Base-by-base conservation (phyloP, 2,329 filamentous ascomycete species). In the Penicillium oxalicum region DNA sequence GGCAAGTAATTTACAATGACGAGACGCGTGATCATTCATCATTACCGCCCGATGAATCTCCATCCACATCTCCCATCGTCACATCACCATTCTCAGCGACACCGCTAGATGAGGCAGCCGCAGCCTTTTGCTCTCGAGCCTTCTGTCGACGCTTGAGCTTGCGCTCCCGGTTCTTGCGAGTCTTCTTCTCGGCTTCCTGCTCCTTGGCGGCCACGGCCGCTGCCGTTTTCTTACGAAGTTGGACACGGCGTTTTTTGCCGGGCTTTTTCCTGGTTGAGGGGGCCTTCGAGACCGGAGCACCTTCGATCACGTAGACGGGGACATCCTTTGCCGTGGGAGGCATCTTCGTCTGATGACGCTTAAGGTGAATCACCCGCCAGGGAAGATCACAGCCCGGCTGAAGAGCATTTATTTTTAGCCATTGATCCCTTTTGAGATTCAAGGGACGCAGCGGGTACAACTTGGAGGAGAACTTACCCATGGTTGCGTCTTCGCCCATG, bases 181-280 rank as follows among this genome's bases (percentile, higher is more conserved):
- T 68, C 9, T 66, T 61, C 53, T 70, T 70, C 55, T 70, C 68
- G 1, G 67, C 67, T 9, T 69, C 68, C 0, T 50, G 58, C 49
- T 64, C 57, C 44, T 68, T 68, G 2, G 65, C 65, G 39, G 53
- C 53, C 40, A 64, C 54, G 6, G 64, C 64, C 5, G 59, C 59
- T 1, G 56, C 57, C 4, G 56, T 49, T 5, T 61, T 60, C 52
- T 70, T 72, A 37, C 70, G 70, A 32, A 72, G 48, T 25, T 70
- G 61, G 9, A 72, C 59, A 8, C 70, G 69, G 2, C 70, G 61
- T 57, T 72, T 73, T 50, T 73, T 73, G 8, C 70, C 70, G 0
- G 70, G 70, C 55, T 72, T 73, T 48, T 67, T 71, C 35, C 60
- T 60, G 5, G 66, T 62, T 44, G 61, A 61, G 2, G 65, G 64